phyloP scores from a whole-genome alignment of 2,329 filamentous ascomycete species.

The Colletotrichum sp. region DNA sequence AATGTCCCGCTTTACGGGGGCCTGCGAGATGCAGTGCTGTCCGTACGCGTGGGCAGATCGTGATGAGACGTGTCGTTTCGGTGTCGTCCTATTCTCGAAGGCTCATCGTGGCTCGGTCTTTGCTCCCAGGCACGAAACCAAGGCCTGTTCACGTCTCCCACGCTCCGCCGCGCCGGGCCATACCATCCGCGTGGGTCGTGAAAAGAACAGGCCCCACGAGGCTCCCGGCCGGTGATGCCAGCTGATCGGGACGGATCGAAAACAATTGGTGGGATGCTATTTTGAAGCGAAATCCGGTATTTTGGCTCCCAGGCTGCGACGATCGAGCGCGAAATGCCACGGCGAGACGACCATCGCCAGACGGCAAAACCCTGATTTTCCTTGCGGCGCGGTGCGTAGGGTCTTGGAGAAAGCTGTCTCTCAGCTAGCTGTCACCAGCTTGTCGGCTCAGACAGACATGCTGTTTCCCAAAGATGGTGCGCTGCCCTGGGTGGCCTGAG shows the following conservation, averaged over 20 bases:
- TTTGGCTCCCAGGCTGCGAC: not conserved
- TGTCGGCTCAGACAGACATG: not conserved
- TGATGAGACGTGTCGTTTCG: constrained; percentile 7
- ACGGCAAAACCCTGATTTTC: constrained; percentile 13
- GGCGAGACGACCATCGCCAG: not conserved
- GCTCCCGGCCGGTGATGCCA: constrained; percentile 1
- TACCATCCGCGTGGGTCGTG: constrained; percentile 15
- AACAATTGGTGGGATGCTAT: not conserved
- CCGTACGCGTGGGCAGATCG: not conserved
- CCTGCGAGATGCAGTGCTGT: not conserved
- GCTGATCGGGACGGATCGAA: constrained; percentile 10
- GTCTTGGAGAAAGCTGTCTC: not conserved
- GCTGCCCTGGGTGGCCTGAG: not conserved
- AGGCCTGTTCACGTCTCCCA: not conserved
- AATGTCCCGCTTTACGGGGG: not conserved
- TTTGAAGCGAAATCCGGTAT: constrained; percentile 2
- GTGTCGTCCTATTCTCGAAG: not conserved
- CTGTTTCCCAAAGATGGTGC: not conserved
- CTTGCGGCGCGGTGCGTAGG: constrained; percentile 15
- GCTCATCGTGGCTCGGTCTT: not conserved
- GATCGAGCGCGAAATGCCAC: not conserved
- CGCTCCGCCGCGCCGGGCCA: not conserved
- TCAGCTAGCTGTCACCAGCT: not conserved
- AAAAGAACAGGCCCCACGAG: constrained; percentile 1
- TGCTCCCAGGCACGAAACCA: not conserved